Percentiles rank a stretch among this genome's conserved stretches.
phyloP scores from a whole-genome alignment of 2,329 filamentous ascomycete genomes.

The Aspergillus persii region DNA sequence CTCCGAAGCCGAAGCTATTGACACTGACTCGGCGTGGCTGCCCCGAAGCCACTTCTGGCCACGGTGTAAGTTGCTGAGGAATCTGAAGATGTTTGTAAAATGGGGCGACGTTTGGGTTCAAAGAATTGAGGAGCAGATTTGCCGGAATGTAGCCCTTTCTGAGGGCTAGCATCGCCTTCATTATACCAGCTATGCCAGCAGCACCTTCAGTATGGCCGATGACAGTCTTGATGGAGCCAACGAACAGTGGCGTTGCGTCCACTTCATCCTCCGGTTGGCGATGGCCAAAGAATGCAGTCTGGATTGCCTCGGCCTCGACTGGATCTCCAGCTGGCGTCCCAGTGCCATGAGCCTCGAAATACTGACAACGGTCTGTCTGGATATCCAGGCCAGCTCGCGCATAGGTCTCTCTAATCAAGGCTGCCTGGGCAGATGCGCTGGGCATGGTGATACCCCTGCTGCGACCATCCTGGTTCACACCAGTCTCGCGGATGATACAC shows the following conservation, averaged over 20 bases:
- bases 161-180: constrained; percentile 44
- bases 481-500: not conserved
- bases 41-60: constrained; percentile 22
- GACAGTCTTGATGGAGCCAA: constrained; percentile 16
- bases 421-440: not conserved
- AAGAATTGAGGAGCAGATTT: constrained; percentile 20
- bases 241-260: too few species aligned
- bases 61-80: constrained; percentile 4
- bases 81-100: too few species aligned
- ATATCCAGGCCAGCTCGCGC: not conserved
- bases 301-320: too few species aligned
- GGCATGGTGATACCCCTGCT: not conserved
- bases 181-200: constrained; percentile 38
- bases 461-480: not conserved
- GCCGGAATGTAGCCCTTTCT: constrained; percentile 45
- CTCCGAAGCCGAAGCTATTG: constrained; percentile 41
- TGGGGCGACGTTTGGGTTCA: too few species aligned
- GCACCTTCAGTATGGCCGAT: constrained; percentile 29
- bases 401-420: constrained; percentile 6
- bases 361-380: not conserved
- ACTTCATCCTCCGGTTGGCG: too few species aligned
- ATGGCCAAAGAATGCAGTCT: too few species aligned
- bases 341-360: constrained; percentile 23
- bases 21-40: constrained; percentile 23
- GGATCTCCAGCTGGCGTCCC: constrained; percentile 29